Evolutionary conservation across 2,329 filamentous ascomycete genomes (phyloP), one percentile per base, ranked within the genome.

Genomic region (Penicillium occitanis): DNA sequence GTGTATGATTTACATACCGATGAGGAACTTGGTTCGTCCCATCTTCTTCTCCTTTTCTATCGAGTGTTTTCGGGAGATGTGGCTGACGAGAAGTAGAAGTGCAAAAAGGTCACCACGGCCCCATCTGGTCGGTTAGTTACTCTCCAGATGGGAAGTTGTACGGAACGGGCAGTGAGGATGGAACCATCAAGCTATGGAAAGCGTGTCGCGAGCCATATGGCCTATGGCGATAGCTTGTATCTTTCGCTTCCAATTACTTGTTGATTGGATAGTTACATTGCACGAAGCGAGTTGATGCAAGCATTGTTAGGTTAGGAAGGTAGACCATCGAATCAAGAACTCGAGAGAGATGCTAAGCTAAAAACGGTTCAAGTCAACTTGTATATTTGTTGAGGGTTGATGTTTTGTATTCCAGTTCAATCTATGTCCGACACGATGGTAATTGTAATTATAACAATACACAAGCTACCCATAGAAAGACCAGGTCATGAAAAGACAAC

Each of bases 121-220:
- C 94, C 1, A 95, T 99, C 68, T 99, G 95, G 95, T 97, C 93
- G 5, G 89, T 96, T 67, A 90, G 90, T 65, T 99, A 97, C 79
- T 95, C 93, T 0, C 95, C 95, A 0, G 95, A 99, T 74, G 93
- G 93, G 57, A 97, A 96, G 76, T 83, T 99, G 7, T 99, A 98
- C 75, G 95, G 93, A 1, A 99, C 95, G 1, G 95, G 92, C 35
- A 97, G 93, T 59, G 95, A 99, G 76, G 95, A 99, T 73, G 95
- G 95, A 48, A 99, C 95, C 0, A 96, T 99, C 78, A 99, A 99
- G 81, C 84, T 99, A 71, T 90, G 88, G 88, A 90, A 90, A 76
- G 87, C 87, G 67, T 88, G 87, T 61, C 82, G 82, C 55, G 87
- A 87, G 53, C 82, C 86, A 1, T 90, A 90, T 74, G 88, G 88